A percentile compares a stretch with the other conserved stretches of the same genome.
Conservation (phyloP, 2,329 filamentous ascomycete genomes). For the Penicillium sp. region DNA sequence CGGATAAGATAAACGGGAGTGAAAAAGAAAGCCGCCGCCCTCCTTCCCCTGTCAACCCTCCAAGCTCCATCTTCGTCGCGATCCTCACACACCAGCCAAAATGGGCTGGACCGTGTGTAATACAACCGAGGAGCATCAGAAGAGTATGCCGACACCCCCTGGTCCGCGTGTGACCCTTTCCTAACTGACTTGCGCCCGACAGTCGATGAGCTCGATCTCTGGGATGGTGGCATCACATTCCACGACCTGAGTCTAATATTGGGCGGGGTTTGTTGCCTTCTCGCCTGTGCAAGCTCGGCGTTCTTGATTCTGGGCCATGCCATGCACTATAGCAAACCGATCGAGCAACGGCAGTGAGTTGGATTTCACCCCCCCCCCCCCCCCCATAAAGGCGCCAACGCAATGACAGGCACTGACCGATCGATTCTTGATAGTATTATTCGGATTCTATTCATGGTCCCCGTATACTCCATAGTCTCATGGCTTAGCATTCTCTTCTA, state of each 20-base stretch:
- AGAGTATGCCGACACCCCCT: conserved; percentile 34
- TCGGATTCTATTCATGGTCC: conserved; percentile 82
- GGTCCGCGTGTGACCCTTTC: neutral
- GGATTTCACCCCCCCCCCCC: neutral
- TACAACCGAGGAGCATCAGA: conserved; percentile 48
- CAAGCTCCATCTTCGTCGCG: conserved; percentile 4
- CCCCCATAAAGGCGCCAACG: neutral
- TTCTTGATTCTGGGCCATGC: conserved; percentile 58
- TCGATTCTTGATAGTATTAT: conserved; percentile 61
- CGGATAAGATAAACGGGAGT: no score
- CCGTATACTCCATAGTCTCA: conserved; percentile 70
- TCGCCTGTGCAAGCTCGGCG: conserved; percentile 52
- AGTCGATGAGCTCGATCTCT: conserved; percentile 52
- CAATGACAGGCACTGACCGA: neutral
- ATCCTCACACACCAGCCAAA: conserved; percentile 17
- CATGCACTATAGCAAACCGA: conserved; percentile 58
- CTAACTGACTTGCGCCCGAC: conserved; percentile 16
- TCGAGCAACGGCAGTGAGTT: conserved; percentile 58
- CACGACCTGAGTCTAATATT: conserved; percentile 57
- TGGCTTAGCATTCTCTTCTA: conserved; percentile 72
- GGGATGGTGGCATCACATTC: conserved; percentile 53
- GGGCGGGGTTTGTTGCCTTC: conserved; percentile 52
- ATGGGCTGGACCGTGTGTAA: conserved; percentile 52
- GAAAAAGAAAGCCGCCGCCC: no score
- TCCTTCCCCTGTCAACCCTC: no score